Conservation (phyloP, 148 eudicot species). For the Rhododendron ovatum region DNA sequence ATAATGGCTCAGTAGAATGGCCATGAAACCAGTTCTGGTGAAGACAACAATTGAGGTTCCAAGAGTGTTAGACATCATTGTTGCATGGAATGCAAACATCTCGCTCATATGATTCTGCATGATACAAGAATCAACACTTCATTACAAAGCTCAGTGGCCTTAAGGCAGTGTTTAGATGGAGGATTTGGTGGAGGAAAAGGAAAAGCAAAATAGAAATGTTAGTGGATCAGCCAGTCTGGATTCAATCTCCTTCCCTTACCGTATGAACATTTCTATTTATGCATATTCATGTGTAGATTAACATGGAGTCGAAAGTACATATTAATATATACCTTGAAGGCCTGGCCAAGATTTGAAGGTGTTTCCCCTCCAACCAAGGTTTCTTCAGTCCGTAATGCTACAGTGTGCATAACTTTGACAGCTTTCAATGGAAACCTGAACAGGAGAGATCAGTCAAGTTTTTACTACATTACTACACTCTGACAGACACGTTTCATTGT, state of each 20-base stretch:
- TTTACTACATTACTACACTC: background rate
- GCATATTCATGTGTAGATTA: background rate
- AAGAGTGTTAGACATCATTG: conserved; percentile 96
- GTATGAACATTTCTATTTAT: background rate
- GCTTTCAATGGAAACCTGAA: conserved; percentile 96
- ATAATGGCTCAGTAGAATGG: conserved; percentile 82
- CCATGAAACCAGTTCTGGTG: conserved; percentile 96
- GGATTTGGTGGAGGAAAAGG: background rate
- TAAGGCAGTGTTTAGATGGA: background rate
- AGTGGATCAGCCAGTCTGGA: background rate
- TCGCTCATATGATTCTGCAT: conserved; percentile 97
- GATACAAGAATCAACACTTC: conserved; percentile 10
- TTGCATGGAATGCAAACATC: conserved; percentile 98
- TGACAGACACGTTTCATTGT: background rate
- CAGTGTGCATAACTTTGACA: conserved; percentile 96
- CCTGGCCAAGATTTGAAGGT: conserved; percentile 61
- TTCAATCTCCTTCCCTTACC: background rate
- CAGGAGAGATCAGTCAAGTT: conserved; percentile 6
- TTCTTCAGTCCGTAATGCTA: conserved; percentile 91
- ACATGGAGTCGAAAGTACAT: background rate
- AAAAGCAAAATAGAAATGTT: background rate
- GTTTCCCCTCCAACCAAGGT: conserved; percentile 52
- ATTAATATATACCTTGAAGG: conserved; percentile 57
- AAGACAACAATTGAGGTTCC: conserved; percentile 93
- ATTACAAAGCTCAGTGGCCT: background rate